Evolutionary conservation across 805 yeast species (phyloP), one percentile per base, ranked within the genome.

Genomic region (Blastobotrys terrestris): DNA sequence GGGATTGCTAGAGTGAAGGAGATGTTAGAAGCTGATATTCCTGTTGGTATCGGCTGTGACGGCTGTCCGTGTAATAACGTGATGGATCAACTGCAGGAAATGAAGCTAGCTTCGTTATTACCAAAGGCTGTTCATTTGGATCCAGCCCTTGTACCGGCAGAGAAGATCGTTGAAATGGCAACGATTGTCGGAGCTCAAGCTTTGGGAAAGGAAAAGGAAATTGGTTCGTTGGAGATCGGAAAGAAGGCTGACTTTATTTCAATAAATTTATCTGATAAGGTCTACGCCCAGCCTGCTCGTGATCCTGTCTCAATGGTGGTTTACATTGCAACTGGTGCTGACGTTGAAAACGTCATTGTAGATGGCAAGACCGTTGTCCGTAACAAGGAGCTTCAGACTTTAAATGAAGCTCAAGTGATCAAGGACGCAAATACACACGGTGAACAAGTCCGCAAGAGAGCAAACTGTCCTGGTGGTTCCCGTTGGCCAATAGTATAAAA

Each of bases 1-100:
- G 99, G 99, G 15, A 95, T 89, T 67, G 91, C 96, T 6, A 84
- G 89, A 16, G 80, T 92, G 8, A 77, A 85, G 59, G 77, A 83
- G 75, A 70, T 88, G 44, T 71, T 90, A 52, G 75, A 83, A 45
- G 75, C 77, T 41, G 79, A 77, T 8, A 76, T 89, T 54, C 85
- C 87, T 52, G 95, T 94, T 20, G 80, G 95, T 7, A 73, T 92
- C 48, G 95, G 95, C 0, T 80, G 90, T 1, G 95, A 86, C 62
- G 79, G 85, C 41, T 83, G 53, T 21, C 55, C 55, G 18, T 52
- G 55, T 41, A 52, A 52, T 41, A 52, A 52, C 35, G 41, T 39
- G 21, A 50, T 50, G 53, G 55, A 52, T 31, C 50, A 42, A 18
- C 46, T 52, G 7, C 55, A 50, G 21, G 55, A 52, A 31, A 52